Base-by-base conservation (phyloP, 768 basidiomycete genomes). In the Termitomyces sp. region DNA sequence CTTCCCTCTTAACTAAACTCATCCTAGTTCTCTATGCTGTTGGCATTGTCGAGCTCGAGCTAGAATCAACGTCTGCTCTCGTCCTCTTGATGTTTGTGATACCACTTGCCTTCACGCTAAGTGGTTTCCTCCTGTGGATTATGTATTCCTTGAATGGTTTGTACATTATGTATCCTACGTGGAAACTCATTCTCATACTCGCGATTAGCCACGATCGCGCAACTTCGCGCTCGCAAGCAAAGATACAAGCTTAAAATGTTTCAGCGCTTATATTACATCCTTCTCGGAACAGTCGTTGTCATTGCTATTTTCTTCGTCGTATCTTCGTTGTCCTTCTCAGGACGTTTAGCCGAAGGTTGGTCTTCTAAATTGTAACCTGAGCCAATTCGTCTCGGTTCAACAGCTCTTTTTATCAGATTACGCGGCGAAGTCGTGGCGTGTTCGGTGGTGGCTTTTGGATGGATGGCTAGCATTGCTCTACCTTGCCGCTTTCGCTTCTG, bases 371-470 rank as follows among this genome's bases (percentile, higher is more conserved):
- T 19, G 27, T 57, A 44, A 53, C 38, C 56, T 12, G 35, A 16
- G 47, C 60, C 21, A 41, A 61, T 43, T 11, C 25, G 57, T 34
- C 58, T 53, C 49, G 17, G 53, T 25, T 6, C 34, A 37, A 12
- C n/a, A n/a, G n/a, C 44, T 27, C 44, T 47, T 17, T 34, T 53
- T 21, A 37, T 4, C 54, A 95, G 94, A 96, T 69, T 98, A 95
- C 68, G 90, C 93, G 16, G 90, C 94, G 6, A 89, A 87, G 59
- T 87, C 92, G 17, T 98, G 95, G 95, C 82, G 79, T 58, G 79
- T 83, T 54, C 87, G 95, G 47, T 99, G 97, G 97, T 94, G 94
- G 89, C 77, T 99, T 6, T 80, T 99, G 41, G 97, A 99, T 66
- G 97, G 95, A 17, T 98, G 93, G 80, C 81, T 98, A 44, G 86